A percentile compares a stretch with the other conserved stretches of the same genome.
Evolutionary conservation across 306 rosid genomes (phyloP).

Genomic region (Gastrolobium bilobum): DNA sequence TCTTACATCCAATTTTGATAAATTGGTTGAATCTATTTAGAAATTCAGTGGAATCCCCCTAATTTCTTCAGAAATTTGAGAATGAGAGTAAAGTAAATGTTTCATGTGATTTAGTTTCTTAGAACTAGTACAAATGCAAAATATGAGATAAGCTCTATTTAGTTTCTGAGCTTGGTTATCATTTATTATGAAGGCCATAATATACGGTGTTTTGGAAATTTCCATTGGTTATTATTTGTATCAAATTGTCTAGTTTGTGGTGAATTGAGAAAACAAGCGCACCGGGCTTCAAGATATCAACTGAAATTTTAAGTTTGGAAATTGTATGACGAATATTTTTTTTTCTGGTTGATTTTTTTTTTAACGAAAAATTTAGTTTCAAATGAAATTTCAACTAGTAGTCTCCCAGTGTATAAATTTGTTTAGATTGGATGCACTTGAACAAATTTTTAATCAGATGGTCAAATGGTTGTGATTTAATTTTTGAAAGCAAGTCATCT

Average conservation of each 20-base stretch:
- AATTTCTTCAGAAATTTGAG: slow-evolving; percentile 6
- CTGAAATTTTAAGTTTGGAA: too few relatives aligned
- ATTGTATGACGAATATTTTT: too few relatives aligned
- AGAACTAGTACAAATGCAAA: not conserved
- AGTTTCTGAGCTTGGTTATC: not conserved
- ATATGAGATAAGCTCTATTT: not conserved
- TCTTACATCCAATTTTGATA: not conserved
- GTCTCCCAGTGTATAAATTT: too few relatives aligned
- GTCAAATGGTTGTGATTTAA: too few relatives aligned
- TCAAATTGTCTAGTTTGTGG: not conserved
- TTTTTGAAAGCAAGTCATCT: too few relatives aligned
- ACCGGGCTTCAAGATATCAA: too few relatives aligned
- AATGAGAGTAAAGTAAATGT: slow-evolving; percentile 4
- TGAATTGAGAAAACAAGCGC: not conserved
- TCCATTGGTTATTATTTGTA: not conserved
- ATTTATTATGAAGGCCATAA: not conserved
- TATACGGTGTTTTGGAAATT: not conserved
- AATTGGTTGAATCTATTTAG: not conserved
- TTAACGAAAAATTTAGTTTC: too few relatives aligned
- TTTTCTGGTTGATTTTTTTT: too few relatives aligned
- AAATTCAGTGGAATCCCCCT: not conserved
- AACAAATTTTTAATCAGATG: too few relatives aligned
- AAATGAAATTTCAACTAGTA: too few relatives aligned
- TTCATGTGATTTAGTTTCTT: not conserved
- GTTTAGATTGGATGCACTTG: too few relatives aligned